phyloP scores from a whole-genome alignment of 192 early-diverging fungal species.

The Coemansia sp. region DNA sequence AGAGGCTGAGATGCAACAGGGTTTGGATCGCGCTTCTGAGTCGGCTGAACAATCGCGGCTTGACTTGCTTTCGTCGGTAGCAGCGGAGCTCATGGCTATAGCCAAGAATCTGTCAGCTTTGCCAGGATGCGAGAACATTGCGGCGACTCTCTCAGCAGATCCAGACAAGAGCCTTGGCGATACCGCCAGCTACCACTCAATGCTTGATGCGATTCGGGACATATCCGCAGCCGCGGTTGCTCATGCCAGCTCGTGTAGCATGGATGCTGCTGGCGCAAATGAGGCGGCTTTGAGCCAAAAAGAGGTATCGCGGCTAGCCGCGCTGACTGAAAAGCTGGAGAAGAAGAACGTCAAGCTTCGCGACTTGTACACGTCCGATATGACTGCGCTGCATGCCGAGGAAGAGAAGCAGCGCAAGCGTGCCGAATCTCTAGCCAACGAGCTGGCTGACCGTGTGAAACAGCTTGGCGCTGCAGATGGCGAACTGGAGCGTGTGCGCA shows the following conservation, averaged over 20 bases:
- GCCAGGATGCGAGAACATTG: conserved; percentile 7
- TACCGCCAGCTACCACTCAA: not conserved
- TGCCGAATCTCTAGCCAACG: conserved; percentile 17
- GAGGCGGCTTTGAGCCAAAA: conserved; percentile 6
- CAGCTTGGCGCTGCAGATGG: not conserved
- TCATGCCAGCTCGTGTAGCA: not conserved
- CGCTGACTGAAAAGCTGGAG: conserved; percentile 38
- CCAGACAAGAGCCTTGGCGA: not conserved
- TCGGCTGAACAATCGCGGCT: not conserved
- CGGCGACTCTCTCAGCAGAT: not conserved
- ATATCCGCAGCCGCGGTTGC: conserved; percentile 2
- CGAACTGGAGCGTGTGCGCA: conserved; percentile 11
- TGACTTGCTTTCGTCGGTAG: not conserved
- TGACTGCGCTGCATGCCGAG: conserved; percentile 29
- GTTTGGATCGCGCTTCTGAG: not conserved
- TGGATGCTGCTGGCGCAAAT: not conserved
- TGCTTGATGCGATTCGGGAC: not conserved
- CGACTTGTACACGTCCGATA: conserved; percentile 43
- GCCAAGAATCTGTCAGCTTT: conserved; percentile 4
- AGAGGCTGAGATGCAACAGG: conserved; percentile 5
- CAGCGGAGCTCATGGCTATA: conserved; percentile 1
- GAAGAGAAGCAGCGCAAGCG: conserved; percentile 39
- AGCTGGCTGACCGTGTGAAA: conserved; percentile 4
- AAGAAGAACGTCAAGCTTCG: conserved; percentile 37
- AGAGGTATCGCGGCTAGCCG: conserved; percentile 13